Conservation (phyloP, 2,329 filamentous ascomycete genomes). For the Trichophyton verrucosum region DNA sequence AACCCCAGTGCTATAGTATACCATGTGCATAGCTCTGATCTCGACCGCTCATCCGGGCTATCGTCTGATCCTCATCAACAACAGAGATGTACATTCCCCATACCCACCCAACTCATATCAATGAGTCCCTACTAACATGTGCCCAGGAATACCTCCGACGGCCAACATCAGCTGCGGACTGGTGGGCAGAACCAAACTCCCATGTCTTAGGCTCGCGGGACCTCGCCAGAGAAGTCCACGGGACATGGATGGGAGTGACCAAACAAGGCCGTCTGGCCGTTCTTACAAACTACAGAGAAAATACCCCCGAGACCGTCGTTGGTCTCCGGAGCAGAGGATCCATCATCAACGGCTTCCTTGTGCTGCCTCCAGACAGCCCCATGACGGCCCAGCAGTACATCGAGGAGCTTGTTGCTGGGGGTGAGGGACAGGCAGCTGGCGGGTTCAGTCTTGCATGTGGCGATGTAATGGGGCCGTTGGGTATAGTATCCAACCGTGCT, state of each 20-base stretch:
- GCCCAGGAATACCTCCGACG: slow-evolving; percentile 49
- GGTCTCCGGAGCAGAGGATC: slow-evolving; percentile 43
- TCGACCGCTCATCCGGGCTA: slow-evolving; percentile 66
- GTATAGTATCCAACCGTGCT: slow-evolving; percentile 52
- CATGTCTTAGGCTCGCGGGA: slow-evolving; percentile 51
- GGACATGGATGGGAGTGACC: slow-evolving; percentile 54
- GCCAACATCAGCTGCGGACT: slow-evolving; percentile 46
- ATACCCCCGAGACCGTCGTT: slow-evolving; percentile 33
- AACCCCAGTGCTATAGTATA: not conserved
- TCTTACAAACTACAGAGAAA: slow-evolving; percentile 53
- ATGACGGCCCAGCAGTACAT: slow-evolving; percentile 42
- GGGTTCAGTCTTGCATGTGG: slow-evolving; percentile 54
- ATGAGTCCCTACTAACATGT: not conserved
- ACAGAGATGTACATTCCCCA: slow-evolving; percentile 49
- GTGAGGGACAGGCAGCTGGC: slow-evolving; percentile 42
- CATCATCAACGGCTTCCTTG: slow-evolving; percentile 50
- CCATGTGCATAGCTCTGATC: slow-evolving; percentile 66
- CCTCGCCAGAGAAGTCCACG: slow-evolving; percentile 46
- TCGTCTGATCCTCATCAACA: slow-evolving; percentile 62
- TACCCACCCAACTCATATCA: not conserved
- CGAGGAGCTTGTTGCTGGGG: slow-evolving; percentile 41
- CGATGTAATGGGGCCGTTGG: slow-evolving; percentile 40
- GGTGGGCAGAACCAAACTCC: slow-evolving; percentile 45
- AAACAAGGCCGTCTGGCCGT: slow-evolving; percentile 48
- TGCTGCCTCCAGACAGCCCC: slow-evolving; percentile 27